Conservation (phyloP, 306 rosid species). For the Astragalus glycyphyllos region DNA sequence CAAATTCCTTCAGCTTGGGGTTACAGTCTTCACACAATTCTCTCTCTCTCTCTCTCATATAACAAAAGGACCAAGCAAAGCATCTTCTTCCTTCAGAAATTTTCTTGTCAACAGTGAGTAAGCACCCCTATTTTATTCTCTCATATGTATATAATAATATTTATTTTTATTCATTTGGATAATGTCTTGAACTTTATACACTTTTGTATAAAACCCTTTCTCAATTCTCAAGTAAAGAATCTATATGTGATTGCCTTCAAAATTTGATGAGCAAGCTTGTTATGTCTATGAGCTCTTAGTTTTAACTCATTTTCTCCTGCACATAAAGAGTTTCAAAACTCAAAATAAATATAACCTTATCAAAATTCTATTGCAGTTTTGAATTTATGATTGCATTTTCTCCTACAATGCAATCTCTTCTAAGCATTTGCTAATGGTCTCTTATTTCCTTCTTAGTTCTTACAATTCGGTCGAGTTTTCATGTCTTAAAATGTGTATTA, state of each 20-base stretch:
- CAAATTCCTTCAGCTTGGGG: constrained; percentile 41
- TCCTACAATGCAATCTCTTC: not conserved
- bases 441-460: not conserved
- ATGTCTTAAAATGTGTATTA: too few relatives aligned
- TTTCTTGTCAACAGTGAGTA: constrained; percentile 49
- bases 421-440: constrained; percentile 22
- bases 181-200: constrained; percentile 46
- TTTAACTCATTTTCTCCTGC: constrained; percentile 40
- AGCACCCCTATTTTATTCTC: not conserved
- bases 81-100: constrained; percentile 45
- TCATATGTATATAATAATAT: not conserved
- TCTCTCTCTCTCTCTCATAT: not conserved
- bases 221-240: too few relatives aligned
- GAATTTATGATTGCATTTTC: constrained; percentile 26
- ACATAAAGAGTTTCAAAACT: constrained; percentile 26
- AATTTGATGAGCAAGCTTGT: too few relatives aligned
- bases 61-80: constrained; percentile 58
- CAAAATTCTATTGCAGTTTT: constrained; percentile 26
- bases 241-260: too few relatives aligned
- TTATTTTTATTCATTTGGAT: constrained; percentile 35
- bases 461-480: constrained; percentile 17
- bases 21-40: constrained; percentile 38
- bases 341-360: not conserved
- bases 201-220: not conserved
- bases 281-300: constrained; percentile 27